These are phyloP conservation scores for Flaveria bidentis DNA, from an alignment of 129 eudicot genomes.

Conservation along the genomic window DNA sequence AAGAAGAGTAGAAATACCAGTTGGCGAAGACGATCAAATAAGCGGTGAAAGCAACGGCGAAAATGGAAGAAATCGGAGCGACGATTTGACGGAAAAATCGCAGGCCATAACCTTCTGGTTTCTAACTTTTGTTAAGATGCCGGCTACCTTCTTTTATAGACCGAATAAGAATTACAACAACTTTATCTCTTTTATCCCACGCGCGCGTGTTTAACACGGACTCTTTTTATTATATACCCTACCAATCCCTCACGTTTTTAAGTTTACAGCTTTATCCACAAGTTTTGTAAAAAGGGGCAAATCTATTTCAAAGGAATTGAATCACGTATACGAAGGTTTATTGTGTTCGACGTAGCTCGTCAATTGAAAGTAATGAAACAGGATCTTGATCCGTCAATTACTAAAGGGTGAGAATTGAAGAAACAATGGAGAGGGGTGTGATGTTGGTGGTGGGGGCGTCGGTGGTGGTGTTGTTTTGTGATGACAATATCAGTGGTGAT, in stretches of 20 bases:
- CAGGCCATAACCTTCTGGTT: conserved; percentile 42
- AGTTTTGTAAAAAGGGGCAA: neutral
- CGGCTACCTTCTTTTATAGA: conserved; percentile 24
- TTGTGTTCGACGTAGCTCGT: no score
- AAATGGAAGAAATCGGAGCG: conserved; percentile 29
- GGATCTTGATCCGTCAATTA: no score
- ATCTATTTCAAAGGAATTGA: neutral
- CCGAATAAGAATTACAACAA: conserved; percentile 11
- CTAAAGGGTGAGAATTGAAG: no score
- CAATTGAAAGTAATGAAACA: no score
- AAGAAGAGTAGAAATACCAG: conserved; percentile 24
- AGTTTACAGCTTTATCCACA: neutral
- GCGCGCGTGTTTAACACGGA: conserved; percentile 29
- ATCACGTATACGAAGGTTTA: no score
- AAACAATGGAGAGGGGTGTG: no score
- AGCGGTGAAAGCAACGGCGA: conserved; percentile 27
- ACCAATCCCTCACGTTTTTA: neutral
- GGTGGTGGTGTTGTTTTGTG: no score
- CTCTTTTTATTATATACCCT: neutral
- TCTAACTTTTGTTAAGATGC: conserved; percentile 18
- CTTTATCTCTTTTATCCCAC: neutral
- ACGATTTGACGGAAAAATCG: conserved; percentile 38
- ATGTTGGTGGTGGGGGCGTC: no score
- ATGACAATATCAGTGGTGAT: no score
- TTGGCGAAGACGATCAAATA: conserved; percentile 17